Evolutionary conservation across 306 rosid species (phyloP).

Genomic region (Argentina anserina): DNA sequence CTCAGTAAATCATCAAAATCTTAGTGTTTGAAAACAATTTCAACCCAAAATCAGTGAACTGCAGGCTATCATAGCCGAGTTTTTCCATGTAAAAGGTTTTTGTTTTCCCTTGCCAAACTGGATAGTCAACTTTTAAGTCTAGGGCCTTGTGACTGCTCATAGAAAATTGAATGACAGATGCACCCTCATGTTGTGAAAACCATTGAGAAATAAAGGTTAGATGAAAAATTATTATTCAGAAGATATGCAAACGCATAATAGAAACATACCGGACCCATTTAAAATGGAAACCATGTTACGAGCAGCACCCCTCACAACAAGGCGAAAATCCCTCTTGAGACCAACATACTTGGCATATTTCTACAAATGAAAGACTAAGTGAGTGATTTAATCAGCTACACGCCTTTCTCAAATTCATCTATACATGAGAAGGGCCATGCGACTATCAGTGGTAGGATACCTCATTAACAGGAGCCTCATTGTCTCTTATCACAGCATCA

Average conservation of each 20-base stretch:
- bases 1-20: slow-evolving; percentile 3
- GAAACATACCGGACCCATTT: slow-evolving; percentile 88
- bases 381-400: slow-evolving; percentile 1
- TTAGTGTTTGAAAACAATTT: background rate
- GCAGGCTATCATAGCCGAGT: slow-evolving; percentile 9
- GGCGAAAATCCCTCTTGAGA: slow-evolving; percentile 95
- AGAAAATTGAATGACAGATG: background rate
- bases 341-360: slow-evolving; percentile 94
- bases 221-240: background rate
- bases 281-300: slow-evolving; percentile 83
- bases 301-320: slow-evolving; percentile 97
- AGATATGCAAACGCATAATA: background rate
- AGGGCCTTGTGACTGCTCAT: background rate
- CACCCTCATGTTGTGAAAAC: background rate
- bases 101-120: background rate
- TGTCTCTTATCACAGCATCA: slow-evolving; percentile 90
- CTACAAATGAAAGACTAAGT: slow-evolving; percentile 44
- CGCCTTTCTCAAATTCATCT: background rate
- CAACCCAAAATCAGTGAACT: background rate
- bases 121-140: background rate
- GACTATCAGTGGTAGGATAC: slow-evolving; percentile 30
- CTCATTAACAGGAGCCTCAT: slow-evolving; percentile 97
- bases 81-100: slow-evolving; percentile 15
- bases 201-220: background rate
- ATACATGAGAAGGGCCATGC: background rate